Conservation (phyloP, 768 basidiomycete species). For the Leccinum pellstonianum region DNA sequence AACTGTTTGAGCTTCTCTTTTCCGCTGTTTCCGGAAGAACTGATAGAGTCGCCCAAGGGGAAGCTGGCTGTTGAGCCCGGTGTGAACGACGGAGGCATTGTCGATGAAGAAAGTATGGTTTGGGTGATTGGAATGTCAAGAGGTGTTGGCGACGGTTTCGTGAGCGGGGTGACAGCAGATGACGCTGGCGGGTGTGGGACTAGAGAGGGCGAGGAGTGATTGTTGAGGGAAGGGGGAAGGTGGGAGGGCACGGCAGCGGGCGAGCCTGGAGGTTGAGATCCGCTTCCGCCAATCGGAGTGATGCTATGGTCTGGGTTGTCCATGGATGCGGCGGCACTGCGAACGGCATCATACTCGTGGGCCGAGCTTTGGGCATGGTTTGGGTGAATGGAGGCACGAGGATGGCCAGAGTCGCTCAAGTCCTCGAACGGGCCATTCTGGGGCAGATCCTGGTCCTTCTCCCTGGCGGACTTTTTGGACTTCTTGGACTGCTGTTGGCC, state of each 20-base stretch:
- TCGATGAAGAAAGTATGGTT: constrained; percentile 79
- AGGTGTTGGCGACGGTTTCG: constrained; percentile 50
- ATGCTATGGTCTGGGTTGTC: constrained; percentile 33
- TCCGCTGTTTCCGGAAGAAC: constrained; percentile 36
- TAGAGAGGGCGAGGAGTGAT: constrained; percentile 41
- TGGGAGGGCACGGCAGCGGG: constrained; percentile 35
- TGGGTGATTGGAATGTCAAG: constrained; percentile 79
- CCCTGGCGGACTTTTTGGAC: constrained; percentile 67
- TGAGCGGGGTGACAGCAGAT: constrained; percentile 14
- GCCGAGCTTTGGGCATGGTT: constrained; percentile 42
- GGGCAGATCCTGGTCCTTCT: constrained; percentile 58
- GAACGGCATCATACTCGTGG: constrained; percentile 34
- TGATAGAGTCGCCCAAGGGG: constrained; percentile 36
- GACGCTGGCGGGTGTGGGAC: constrained; percentile 21
- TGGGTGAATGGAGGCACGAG: constrained; percentile 43
- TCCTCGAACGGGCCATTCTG: constrained; percentile 45
- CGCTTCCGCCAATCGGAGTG: constrained; percentile 42
- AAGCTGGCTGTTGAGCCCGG: constrained; percentile 50
- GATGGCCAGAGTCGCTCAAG: constrained; percentile 33
- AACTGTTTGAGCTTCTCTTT: constrained; percentile 68
- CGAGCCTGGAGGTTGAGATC: constrained; percentile 34
- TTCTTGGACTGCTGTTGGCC: constrained; percentile 86
- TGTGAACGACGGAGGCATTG: constrained; percentile 45
- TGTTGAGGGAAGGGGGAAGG: constrained; percentile 38
- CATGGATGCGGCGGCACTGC: constrained; percentile 34